phyloP scores from a whole-genome alignment of 345 rosid species.

The Litchi chinensis region DNA sequence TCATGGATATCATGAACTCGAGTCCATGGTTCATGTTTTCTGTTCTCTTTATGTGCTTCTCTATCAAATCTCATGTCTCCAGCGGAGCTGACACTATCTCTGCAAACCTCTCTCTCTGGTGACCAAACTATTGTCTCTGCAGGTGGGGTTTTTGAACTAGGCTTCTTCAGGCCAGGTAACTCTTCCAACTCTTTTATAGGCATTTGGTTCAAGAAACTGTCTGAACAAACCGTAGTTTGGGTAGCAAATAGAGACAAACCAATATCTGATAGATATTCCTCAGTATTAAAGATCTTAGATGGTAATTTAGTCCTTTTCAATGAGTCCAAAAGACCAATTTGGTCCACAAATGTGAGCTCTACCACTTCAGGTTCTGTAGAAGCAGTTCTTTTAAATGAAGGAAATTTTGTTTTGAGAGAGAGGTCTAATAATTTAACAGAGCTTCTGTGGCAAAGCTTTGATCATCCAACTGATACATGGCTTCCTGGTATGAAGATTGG shows the following conservation, averaged over 20 bases:
- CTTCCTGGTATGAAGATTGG: slow-evolving; percentile 65
- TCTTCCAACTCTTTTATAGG: slow-evolving; percentile 30
- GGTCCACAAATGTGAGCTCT: slow-evolving; percentile 6
- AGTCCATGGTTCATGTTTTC: slow-evolving; percentile 13
- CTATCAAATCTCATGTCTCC: slow-evolving; percentile 1
- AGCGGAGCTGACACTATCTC: slow-evolving; percentile 12
- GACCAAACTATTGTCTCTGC: slow-evolving; percentile 24
- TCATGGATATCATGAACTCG: slow-evolving; percentile 9
- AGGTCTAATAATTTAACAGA: slow-evolving; percentile 25
- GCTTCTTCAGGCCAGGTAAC: slow-evolving; percentile 36
- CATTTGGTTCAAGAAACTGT: slow-evolving; percentile 21
- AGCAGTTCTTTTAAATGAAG: slow-evolving; percentile 39
- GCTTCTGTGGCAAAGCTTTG: slow-evolving; percentile 70
- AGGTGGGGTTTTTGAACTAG: slow-evolving; percentile 21
- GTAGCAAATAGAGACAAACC: slow-evolving; percentile 31
- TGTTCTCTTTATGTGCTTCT: slow-evolving; percentile 18
- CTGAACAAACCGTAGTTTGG: slow-evolving; percentile 24
- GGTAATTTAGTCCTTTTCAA: slow-evolving; percentile 26
- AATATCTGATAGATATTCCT: slow-evolving; percentile 14
- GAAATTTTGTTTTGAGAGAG: slow-evolving; percentile 45
- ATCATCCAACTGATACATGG: slow-evolving; percentile 64
- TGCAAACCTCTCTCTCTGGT: slow-evolving; percentile 27
- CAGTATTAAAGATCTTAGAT: slow-evolving; percentile 16
- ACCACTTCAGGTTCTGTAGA: neutral
- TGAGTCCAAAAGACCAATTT: neutral